Evolutionary conservation across 2,329 filamentous ascomycete genomes (phyloP), one percentile per base, ranked within the genome.

Genomic region (Microcera coccophila): DNA sequence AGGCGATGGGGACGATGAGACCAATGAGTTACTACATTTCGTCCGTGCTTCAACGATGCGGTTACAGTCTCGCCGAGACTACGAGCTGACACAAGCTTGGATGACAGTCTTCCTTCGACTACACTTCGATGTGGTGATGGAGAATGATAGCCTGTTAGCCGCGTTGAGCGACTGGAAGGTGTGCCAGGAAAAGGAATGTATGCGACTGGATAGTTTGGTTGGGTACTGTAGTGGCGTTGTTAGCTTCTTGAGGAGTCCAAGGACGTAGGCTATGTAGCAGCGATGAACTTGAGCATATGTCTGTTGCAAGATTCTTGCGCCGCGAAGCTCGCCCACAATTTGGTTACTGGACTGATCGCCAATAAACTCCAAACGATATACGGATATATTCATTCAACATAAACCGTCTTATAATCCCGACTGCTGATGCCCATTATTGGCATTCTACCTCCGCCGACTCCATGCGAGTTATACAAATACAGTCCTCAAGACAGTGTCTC

Each of bases 41-140:
- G 82, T 97, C 39, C 66, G 72, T n/a, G 90, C 90, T 2, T 67
- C 98, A 42, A 94, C 87, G 0, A 74, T 71, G 41, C 76, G 85
- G 11, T 70, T 97, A 39, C 68, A 72, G 33, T 72, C 79, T 38
- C 81, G 84, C 50, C 79, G 79, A 36, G 93, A 97, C 64, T 98
- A 95, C 65, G 93, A 98, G 67, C 75, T 98, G 29, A 86, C 89
- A 14, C 90, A 97, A 66, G 89, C 90, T 1, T 98, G 93, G 91
- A 97, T 98, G 90, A 84, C 85, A 2, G 91, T 97, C 1, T 95
- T 97, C 59, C 63, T 98, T 45, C 79, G 84, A 36, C 70, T 95
- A 31, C 91, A 97, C 65, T 78, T 78, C 49, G 77, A 81, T 51
- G 50, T 74, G 28, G 66, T 78, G 32, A 70, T 70, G 68, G 73